These are phyloP conservation scores for Canavalia ensiformis DNA, from an alignment of 306 rosid species.

Conservation along the genomic window DNA sequence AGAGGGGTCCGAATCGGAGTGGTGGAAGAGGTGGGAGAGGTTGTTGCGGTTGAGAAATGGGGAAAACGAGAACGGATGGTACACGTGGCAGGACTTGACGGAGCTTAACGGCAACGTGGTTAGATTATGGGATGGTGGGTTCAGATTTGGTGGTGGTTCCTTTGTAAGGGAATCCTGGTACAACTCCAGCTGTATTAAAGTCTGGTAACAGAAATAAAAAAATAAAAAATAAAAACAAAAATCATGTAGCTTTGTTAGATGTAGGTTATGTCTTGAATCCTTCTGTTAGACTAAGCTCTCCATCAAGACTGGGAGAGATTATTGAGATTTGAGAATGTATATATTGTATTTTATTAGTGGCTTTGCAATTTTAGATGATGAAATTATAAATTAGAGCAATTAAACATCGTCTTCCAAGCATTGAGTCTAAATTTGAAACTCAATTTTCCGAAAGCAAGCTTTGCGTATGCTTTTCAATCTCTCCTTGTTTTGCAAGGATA, in stretches of 20 bases:
- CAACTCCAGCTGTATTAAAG: constrained; percentile 45
- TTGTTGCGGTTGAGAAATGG: constrained; percentile 55
- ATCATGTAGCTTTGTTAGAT: constrained; percentile 19
- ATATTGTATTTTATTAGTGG: constrained; percentile 27
- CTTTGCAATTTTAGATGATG: constrained; percentile 20
- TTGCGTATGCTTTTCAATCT: not conserved
- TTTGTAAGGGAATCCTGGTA: constrained; percentile 25
- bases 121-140: constrained; percentile 65
- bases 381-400: not conserved
- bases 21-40: constrained; percentile 65
- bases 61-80: constrained; percentile 65
- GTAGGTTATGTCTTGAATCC: not conserved
- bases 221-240: not conserved
- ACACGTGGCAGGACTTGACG: constrained; percentile 72
- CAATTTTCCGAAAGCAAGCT: not conserved
- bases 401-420: not conserved
- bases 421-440: constrained; percentile 27
- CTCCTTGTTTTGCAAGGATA: not conserved
- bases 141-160: constrained; percentile 12
- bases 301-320: constrained; percentile 21
- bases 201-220: constrained; percentile 39
- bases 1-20: constrained; percentile 33
- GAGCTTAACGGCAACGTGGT: constrained; percentile 83
- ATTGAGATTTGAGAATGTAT: constrained; percentile 28
- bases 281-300: constrained; percentile 29